Evolutionary conservation across 1,284 basidiomycete species (phyloP).

Genomic region (Peniophora sp.): DNA sequence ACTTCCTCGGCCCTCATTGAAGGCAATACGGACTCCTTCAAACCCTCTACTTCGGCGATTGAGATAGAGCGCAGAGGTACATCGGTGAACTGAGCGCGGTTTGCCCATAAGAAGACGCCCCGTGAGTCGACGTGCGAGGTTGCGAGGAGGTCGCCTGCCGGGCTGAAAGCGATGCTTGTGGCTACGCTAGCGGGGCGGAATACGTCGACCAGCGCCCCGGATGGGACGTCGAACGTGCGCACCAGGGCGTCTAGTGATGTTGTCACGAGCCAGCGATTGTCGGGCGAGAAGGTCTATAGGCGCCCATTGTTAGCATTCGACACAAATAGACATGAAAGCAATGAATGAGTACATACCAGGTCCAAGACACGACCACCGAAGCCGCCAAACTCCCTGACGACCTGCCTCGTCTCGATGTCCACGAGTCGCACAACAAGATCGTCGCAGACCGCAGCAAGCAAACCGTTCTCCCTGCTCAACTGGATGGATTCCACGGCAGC

Average conservation of each 20-base stretch:
- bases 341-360: slow-evolving; percentile 42
- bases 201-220: slow-evolving; percentile 85
- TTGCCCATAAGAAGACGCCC: slow-evolving; percentile 95
- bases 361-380: slow-evolving; percentile 80
- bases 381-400: slow-evolving; percentile 84
- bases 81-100: slow-evolving; percentile 89
- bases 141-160: slow-evolving; percentile 93
- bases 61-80: slow-evolving; percentile 76
- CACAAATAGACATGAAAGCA: not conserved
- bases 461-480: slow-evolving; percentile 79
- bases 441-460: slow-evolving; percentile 83
- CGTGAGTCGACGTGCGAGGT: slow-evolving; percentile 92
- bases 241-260: slow-evolving; percentile 89
- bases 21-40: slow-evolving; percentile 61
- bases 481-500: slow-evolving; percentile 66
- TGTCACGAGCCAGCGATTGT: slow-evolving; percentile 88
- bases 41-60: slow-evolving; percentile 26
- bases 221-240: slow-evolving; percentile 94
- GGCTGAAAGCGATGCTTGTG: slow-evolving; percentile 88
- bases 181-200: slow-evolving; percentile 89
- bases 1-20: slow-evolving; percentile 77
- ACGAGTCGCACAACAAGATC: slow-evolving; percentile 81
- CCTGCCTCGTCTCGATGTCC: slow-evolving; percentile 84
- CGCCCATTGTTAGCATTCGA: not conserved
- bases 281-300: slow-evolving; percentile 80